Conservation (phyloP, 495 filamentous ascomycete genomes). For the Aspergillus biplanus region DNA sequence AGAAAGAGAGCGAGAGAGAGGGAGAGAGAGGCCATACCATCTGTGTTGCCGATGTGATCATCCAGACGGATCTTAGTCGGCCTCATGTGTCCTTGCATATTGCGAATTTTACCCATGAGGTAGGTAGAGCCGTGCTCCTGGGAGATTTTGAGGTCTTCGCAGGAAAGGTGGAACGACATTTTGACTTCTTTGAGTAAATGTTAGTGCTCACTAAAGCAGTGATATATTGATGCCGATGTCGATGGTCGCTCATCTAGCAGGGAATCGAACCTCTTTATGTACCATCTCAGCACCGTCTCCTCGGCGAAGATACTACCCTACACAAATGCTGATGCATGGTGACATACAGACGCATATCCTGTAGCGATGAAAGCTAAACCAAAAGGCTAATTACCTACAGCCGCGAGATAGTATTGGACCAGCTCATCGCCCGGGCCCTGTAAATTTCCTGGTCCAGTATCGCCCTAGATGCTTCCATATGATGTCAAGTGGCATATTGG, state of each 20-base stretch:
- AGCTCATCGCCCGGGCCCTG: background rate
- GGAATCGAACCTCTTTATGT: too few species aligned
- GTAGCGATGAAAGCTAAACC: background rate
- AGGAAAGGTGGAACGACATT: constrained; percentile 29
- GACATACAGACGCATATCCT: background rate
- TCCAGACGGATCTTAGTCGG: constrained; percentile 21
- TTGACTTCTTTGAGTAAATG: constrained; percentile 2
- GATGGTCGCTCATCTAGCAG: background rate
- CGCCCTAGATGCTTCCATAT: background rate
- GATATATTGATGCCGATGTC: background rate
- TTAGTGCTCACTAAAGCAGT: background rate
- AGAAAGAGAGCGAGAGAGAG: background rate
- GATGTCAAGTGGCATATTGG: background rate
- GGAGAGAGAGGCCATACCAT: constrained; percentile 15
- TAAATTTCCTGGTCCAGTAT: background rate
- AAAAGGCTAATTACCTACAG: background rate
- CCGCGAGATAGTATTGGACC: background rate
- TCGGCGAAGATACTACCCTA: too few species aligned
- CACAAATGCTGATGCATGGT: too few species aligned
- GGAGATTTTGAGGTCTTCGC: constrained; percentile 21
- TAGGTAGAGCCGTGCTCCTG: constrained; percentile 18
- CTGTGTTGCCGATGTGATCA: constrained; percentile 26
- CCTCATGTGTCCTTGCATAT: constrained; percentile 4
- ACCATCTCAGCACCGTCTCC: too few species aligned
- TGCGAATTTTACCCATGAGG: constrained; percentile 17